Conservation (phyloP, 2,329 filamentous ascomycete species). For the Pyrenophora teres region DNA sequence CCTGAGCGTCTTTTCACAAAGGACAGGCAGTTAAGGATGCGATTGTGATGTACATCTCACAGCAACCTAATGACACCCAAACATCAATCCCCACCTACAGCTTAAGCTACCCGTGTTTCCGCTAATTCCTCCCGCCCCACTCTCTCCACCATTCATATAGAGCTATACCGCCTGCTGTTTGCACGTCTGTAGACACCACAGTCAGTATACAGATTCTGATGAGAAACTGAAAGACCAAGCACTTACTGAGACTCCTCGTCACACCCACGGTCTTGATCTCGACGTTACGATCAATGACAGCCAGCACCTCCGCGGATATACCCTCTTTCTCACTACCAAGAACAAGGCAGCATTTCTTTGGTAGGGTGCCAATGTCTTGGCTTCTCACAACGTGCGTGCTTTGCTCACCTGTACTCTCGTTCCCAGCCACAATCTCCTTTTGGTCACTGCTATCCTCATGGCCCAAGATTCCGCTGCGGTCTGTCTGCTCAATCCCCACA, state of each 20-base stretch:
- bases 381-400: background rate
- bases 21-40: background rate
- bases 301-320: constrained; percentile 54
- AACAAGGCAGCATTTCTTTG: constrained; percentile 52
- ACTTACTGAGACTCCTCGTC: constrained; percentile 55
- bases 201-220: background rate
- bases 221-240: background rate
- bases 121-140: constrained; percentile 29
- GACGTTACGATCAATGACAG: constrained; percentile 57
- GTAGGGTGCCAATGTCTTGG: constrained; percentile 33
- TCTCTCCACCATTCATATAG: constrained; percentile 58
- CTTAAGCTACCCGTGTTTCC: too few relatives aligned
- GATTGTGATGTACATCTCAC: too few relatives aligned
- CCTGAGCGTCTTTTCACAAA: constrained; percentile 21
- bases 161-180: constrained; percentile 58
- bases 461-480: constrained; percentile 54
- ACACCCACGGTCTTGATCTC: constrained; percentile 59
- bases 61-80: constrained; percentile 25
- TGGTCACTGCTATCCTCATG: constrained; percentile 14
- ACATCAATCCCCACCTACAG: constrained; percentile 9
- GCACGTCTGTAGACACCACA: constrained; percentile 47
- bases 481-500: constrained; percentile 61
- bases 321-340: constrained; percentile 59
- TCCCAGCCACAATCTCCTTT: background rate
- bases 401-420: background rate